Percentiles rank a stretch among this genome's conserved stretches.
Conservation (phyloP, 2,329 filamentous ascomycete species). For the Phaeosphaeriaceae sp. region DNA sequence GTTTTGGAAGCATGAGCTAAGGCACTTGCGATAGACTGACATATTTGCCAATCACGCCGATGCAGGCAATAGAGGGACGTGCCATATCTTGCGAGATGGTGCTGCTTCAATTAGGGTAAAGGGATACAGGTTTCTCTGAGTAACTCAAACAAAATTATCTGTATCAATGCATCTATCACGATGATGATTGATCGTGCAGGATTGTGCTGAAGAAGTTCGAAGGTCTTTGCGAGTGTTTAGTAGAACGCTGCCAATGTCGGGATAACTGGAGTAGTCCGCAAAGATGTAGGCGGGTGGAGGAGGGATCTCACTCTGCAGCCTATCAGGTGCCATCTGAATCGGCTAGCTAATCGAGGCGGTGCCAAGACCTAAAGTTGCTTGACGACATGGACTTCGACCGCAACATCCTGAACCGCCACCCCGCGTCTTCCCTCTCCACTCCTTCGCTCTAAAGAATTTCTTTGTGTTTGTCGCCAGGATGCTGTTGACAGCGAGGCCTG, state of each 20-base stretch:
- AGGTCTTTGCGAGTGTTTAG: no score
- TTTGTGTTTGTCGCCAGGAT: conserved; percentile 50
- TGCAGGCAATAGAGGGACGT: conserved; percentile 79
- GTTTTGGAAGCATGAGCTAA: conserved; percentile 5
- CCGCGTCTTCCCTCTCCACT: conserved; percentile 46
- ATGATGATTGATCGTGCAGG: neutral
- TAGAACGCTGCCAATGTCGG: no score
- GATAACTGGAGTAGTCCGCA: conserved; percentile 23
- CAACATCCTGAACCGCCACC: conserved; percentile 40
- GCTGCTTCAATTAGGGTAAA: conserved; percentile 33
- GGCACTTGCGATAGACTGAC: conserved; percentile 57
- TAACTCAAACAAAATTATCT: no score
- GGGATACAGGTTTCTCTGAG: no score
- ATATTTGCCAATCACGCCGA: conserved; percentile 92
- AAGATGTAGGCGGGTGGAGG: conserved; percentile 25
- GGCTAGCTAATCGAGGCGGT: conserved; percentile 34
- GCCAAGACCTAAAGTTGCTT: conserved; percentile 35
- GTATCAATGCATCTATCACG: neutral
- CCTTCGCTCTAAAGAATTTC: conserved; percentile 40
- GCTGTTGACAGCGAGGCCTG: conserved; percentile 59
- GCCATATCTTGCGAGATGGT: conserved; percentile 23
- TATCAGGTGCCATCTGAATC: conserved; percentile 40
- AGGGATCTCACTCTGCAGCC: conserved; percentile 22
- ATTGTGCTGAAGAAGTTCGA: no score
- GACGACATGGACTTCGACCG: conserved; percentile 38